Conservation (phyloP, 176 grass and related monocot species). For the Oryza meridionalis region DNA sequence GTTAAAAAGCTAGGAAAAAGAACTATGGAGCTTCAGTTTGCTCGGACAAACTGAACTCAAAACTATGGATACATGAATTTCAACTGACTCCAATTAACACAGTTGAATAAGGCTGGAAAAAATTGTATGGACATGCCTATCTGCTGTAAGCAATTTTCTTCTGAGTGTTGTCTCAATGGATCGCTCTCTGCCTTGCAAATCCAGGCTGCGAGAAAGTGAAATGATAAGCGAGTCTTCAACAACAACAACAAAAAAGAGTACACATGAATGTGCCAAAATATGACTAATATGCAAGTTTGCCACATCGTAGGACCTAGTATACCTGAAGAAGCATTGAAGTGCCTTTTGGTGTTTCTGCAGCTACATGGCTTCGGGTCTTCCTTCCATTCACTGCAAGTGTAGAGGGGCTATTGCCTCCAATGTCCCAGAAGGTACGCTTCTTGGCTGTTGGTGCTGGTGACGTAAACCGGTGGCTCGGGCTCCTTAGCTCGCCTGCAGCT, state of each 20-base stretch:
- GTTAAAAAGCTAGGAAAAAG: slow-evolving; percentile 25
- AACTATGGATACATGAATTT: slow-evolving; percentile 29
- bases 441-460: slow-evolving; percentile 71
- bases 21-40: slow-evolving; percentile 28
- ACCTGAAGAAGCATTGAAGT: slow-evolving; percentile 66
- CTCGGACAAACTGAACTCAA: slow-evolving; percentile 33
- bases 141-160: background rate
- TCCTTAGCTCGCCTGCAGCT: slow-evolving; percentile 62
- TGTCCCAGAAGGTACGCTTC: slow-evolving; percentile 98
- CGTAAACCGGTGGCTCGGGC: slow-evolving; percentile 66
- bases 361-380: slow-evolving; percentile 87
- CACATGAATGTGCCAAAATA: slow-evolving; percentile 30
- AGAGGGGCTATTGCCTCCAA: slow-evolving; percentile 77
- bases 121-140: slow-evolving; percentile 42
- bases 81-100: slow-evolving; percentile 15
- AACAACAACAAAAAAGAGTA: slow-evolving; percentile 34
- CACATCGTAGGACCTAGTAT: slow-evolving; percentile 40
- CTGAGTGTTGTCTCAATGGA: slow-evolving; percentile 37
- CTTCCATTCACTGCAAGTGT: slow-evolving; percentile 71
- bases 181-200: slow-evolving; percentile 60
- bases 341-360: slow-evolving; percentile 46
- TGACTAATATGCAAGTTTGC: background rate
- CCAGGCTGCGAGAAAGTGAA: slow-evolving; percentile 77
- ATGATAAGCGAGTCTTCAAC: slow-evolving; percentile 51
- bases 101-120: slow-evolving; percentile 8